A percentile compares a stretch with the other conserved stretches of the same genome.
Evolutionary conservation across 148 eudicot species (phyloP).

Genomic region (Tetragonia tetragonoides): DNA sequence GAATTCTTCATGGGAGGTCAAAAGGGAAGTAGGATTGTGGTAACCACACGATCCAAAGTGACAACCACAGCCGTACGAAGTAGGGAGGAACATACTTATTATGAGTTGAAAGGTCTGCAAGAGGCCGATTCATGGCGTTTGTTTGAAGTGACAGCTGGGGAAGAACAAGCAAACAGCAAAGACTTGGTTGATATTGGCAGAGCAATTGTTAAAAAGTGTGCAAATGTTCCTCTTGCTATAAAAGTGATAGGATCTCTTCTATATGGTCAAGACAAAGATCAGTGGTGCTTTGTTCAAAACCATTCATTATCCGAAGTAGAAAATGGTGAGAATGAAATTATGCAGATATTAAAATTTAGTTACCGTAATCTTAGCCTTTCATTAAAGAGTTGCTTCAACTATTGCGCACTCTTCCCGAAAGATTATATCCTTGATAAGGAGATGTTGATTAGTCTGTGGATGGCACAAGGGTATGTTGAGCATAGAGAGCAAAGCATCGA

Average conservation of each 20-base stretch:
- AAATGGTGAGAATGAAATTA: not conserved
- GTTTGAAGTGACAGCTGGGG: slow-evolving; percentile 28
- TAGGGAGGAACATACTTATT: not conserved
- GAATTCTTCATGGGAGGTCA: slow-evolving; percentile 17
- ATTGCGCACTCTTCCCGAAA: slow-evolving; percentile 2
- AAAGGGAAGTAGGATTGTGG: slow-evolving; percentile 26
- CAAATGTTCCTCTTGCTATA: slow-evolving; percentile 23
- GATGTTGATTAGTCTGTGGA: slow-evolving; percentile 18
- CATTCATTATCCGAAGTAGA: not conserved
- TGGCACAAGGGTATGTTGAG: slow-evolving; percentile 19
- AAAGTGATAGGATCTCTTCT: slow-evolving; percentile 15
- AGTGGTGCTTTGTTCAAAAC: slow-evolving; percentile 18
- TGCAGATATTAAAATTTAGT: slow-evolving; percentile 19
- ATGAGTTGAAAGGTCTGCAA: slow-evolving; percentile 24
- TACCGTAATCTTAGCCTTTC: slow-evolving; percentile 22
- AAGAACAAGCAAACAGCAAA: not conserved
- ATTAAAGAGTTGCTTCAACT: slow-evolving; percentile 34
- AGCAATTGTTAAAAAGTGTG: slow-evolving; percentile 24
- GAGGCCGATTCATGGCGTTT: slow-evolving; percentile 28
- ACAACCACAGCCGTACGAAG: slow-evolving; percentile 25
- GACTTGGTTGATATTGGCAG: slow-evolving; percentile 18
- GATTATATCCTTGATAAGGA: slow-evolving; percentile 2
- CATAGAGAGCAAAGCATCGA: slow-evolving; percentile 4
- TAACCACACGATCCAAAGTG: slow-evolving; percentile 36
- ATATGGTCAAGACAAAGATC: not conserved